Percentiles rank a stretch among this genome's conserved stretches.
Evolutionary conservation across 2,329 filamentous ascomycete species (phyloP).

Genomic region (Ascochyta fabae): DNA sequence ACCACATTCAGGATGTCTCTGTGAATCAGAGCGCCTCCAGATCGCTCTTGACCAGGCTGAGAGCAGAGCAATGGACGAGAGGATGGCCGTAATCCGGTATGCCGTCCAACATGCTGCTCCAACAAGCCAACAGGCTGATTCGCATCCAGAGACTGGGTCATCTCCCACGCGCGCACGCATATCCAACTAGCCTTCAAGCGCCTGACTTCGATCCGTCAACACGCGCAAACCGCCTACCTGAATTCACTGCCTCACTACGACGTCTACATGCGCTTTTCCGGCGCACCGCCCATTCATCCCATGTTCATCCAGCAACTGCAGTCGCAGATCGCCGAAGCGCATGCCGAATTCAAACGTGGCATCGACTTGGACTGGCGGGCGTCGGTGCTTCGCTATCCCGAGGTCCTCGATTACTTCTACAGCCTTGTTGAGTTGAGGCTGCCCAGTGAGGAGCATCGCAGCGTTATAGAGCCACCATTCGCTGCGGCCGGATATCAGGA

Average conservation of each 20-base stretch:
- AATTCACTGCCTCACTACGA: slow-evolving; percentile 55
- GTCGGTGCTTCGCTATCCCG: slow-evolving; percentile 77
- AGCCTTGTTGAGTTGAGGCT: slow-evolving; percentile 70
- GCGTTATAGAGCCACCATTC: slow-evolving; percentile 49
- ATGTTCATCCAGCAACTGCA: slow-evolving; percentile 51
- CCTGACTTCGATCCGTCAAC: slow-evolving; percentile 49
- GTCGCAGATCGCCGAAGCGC: slow-evolving; percentile 66
- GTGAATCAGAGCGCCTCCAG: slow-evolving; percentile 49
- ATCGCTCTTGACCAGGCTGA: slow-evolving; percentile 51
- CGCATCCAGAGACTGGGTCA: slow-evolving; percentile 54
- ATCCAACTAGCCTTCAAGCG: slow-evolving; percentile 54
- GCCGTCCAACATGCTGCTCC: not conserved
- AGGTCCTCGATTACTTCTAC: slow-evolving; percentile 82
- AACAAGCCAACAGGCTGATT: slow-evolving; percentile 21
- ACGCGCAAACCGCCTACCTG: slow-evolving; percentile 52
- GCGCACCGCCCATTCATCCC: slow-evolving; percentile 53
- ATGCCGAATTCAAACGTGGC: slow-evolving; percentile 71
- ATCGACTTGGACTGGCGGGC: slow-evolving; percentile 81
- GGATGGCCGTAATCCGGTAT: slow-evolving; percentile 45
- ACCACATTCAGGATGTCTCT: slow-evolving; percentile 48
- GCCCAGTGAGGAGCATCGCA: slow-evolving; percentile 60
- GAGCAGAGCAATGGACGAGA: slow-evolving; percentile 46
- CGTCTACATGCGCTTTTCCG: slow-evolving; percentile 55
- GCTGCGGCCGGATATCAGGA: slow-evolving; percentile 48
- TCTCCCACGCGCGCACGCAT: slow-evolving; percentile 53